These are phyloP conservation scores for Lactarius sp. DNA, from an alignment of 768 basidiomycete genomes.

Conservation along the genomic window DNA sequence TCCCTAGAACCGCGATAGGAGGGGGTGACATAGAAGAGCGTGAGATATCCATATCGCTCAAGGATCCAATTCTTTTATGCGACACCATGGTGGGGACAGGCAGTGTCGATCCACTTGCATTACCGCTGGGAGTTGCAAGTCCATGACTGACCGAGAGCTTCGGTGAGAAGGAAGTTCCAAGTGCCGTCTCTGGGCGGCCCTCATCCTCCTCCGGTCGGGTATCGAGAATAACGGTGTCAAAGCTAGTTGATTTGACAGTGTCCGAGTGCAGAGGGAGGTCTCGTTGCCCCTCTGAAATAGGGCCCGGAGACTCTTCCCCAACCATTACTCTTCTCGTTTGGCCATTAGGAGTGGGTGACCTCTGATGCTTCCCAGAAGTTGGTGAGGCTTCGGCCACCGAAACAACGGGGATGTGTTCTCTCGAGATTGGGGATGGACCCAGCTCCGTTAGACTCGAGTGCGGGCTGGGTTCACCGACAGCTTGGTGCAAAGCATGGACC, in stretches of 20 bases:
- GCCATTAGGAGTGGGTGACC: conserved; percentile 1
- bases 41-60: conserved; percentile 12
- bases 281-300: background rate
- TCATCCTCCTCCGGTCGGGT: background rate
- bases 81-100: background rate
- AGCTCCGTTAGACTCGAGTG: background rate
- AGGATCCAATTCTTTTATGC: background rate
- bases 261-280: background rate
- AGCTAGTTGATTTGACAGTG: background rate
- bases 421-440: background rate
- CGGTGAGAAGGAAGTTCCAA: background rate
- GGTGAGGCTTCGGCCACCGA: background rate
- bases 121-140: background rate
- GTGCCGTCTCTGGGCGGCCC: background rate
- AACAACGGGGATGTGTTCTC: background rate
- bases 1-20: conserved; percentile 13
- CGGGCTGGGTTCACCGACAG: background rate
- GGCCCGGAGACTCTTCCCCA: background rate
- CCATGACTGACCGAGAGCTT: background rate
- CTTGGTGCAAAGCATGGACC: background rate
- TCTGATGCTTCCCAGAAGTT: background rate
- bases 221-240: background rate
- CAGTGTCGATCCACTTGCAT: background rate
- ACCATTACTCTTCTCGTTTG: background rate
- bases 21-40: background rate